A percentile compares a stretch with the other conserved stretches of the same genome.
Evolutionary conservation across 768 basidiomycete genomes (phyloP).

Genomic region (Ramaria sp.): DNA sequence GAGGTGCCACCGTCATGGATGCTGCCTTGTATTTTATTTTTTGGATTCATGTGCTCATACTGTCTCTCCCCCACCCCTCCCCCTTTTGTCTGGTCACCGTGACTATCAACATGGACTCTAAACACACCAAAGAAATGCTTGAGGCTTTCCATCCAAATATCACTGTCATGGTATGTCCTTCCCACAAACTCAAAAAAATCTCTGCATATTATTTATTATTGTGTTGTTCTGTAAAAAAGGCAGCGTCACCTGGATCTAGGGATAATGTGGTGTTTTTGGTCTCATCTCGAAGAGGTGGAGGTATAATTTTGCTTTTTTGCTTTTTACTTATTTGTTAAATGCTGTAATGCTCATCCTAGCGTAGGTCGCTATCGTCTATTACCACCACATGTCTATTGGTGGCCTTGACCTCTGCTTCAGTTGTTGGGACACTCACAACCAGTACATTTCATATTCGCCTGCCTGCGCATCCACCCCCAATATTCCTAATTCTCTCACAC

Average conservation of each 20-base stretch:
- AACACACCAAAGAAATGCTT: conserved; percentile 78
- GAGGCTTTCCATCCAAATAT: conserved; percentile 84
- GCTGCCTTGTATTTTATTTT: too few species aligned
- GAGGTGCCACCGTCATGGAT: conserved; percentile 94
- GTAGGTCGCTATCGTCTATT: conserved; percentile 80
- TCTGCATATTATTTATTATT: too few species aligned
- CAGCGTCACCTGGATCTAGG: conserved; percentile 69
- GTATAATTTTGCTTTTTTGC: too few species aligned
- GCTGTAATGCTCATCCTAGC: conserved; percentile 78
- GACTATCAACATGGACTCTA: conserved; percentile 83
- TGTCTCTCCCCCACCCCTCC: too few species aligned
- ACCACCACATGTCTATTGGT: conserved; percentile 77
- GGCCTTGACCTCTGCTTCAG: conserved; percentile 96
- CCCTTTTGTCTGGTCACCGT: too few species aligned
- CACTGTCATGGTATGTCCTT: conserved; percentile 50
- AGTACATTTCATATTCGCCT: too few species aligned
- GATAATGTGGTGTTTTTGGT: conserved; percentile 82
- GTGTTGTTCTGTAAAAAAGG: too few species aligned
- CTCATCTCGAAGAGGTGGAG: conserved; percentile 84
- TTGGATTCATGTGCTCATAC: too few species aligned
- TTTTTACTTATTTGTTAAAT: too few species aligned
- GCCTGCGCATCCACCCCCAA: too few species aligned
- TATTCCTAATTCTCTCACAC: too few species aligned
- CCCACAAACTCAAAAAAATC: too few species aligned
- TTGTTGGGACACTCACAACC: conserved; percentile 89